Evolutionary conservation across 371 early-diverging fungal species (phyloP), one percentile per base, ranked within the genome.

Genomic region (Smittium culicis): DNA sequence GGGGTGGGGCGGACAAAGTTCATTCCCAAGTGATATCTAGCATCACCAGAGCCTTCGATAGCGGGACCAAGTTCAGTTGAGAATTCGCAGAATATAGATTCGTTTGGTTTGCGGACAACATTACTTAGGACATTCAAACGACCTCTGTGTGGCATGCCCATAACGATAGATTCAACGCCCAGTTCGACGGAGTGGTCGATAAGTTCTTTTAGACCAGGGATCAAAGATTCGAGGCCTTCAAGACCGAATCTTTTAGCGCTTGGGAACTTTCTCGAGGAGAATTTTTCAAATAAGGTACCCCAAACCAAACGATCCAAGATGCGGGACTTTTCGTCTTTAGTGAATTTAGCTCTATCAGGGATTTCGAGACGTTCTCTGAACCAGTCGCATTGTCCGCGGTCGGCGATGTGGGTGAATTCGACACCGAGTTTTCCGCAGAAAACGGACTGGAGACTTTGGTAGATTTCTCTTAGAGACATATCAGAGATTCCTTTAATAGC

Each of bases 121-220:
- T 91, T 92, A 20, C 90, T 85, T 35, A 95, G 79, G 16, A 97
- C 74, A 73, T 98, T 98, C 58, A 98, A 82, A 62, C 98, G 85
- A 34, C 98, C 98, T 65, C 98, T 89, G 77, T 98, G 98, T 11
- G 98, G 94, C 96, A 96, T 96, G 60, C 98, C 88, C 57, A 96
- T 67, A 8, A 96, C 85, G 24, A 87, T 80, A 56, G 92, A 88
- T 24, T 83, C 77, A 27, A 94, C 76, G 32, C 89, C 91, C 25
- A 77, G 65, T 61, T 82, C 78, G 29, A 80, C 85, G 59, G 85
- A 83, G 0, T 83, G 77, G 59, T 81, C 79, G 78, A 96, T 90
- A n/a, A 94, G 73, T 61, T 87, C 79, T 75, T 94, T 92, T 55
- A 96, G 74, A 5, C 88, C 92, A 0, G 92, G 87, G 84, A 95